phyloP scores from a whole-genome alignment of 305 asterid species.

The Galium porrigens region DNA sequence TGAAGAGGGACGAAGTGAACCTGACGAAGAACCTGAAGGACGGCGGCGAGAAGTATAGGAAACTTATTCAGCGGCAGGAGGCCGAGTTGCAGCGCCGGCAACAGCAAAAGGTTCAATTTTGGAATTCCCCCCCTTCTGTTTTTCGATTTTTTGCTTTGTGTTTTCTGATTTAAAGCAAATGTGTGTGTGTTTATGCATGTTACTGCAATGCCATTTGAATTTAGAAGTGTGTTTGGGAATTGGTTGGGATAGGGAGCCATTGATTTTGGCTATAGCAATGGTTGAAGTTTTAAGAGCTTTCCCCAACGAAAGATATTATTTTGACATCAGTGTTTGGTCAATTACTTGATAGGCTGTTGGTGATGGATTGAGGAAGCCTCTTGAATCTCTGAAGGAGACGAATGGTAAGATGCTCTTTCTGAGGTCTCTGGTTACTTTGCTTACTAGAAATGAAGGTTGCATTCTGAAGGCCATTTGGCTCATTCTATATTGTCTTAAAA shows the following conservation, averaged over 20 bases:
- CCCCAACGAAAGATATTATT: background rate
- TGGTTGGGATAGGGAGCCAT: background rate
- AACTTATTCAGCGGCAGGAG: conserved; percentile 16
- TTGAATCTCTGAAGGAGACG: conserved; percentile 14
- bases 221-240: background rate
- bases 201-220: background rate
- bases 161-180: background rate
- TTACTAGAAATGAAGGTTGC: conserved; percentile 3
- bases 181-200: background rate
- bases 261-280: background rate
- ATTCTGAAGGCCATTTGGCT: background rate
- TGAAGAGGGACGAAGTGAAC: background rate
- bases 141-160: no score
- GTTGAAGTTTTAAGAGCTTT: conserved; percentile 3
- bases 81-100: conserved; percentile 27
- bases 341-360: conserved; percentile 27
- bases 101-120: conserved; percentile 26
- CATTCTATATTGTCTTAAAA: background rate
- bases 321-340: conserved; percentile 3
- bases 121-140: background rate
- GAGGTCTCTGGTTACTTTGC: background rate
- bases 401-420: conserved; percentile 26
- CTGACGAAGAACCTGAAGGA: conserved; percentile 19
- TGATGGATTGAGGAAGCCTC: conserved; percentile 20
- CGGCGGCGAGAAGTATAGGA: conserved; percentile 34